Conservation (phyloP, 2,329 filamentous ascomycete genomes). For the Penicillium sp. region DNA sequence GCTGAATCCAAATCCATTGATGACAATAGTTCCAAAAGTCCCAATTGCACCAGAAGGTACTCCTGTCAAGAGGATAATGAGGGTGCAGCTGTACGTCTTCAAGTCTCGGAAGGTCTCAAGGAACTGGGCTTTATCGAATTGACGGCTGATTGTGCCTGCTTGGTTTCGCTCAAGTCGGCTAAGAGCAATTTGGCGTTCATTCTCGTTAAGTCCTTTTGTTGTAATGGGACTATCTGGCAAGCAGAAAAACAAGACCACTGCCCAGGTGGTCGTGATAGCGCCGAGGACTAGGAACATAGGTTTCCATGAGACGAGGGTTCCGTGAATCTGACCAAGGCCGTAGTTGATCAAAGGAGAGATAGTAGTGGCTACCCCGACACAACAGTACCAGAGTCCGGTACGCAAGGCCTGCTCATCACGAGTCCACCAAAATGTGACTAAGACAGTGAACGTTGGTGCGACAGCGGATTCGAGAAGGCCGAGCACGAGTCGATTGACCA, state of each 20-base stretch:
- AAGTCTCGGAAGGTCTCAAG: conserved; percentile 1
- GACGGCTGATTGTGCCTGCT: conserved; percentile 2
- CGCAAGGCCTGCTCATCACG: conserved; percentile 3
- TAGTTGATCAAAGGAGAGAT: conserved; percentile 2
- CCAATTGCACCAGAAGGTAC: conserved; percentile 2
- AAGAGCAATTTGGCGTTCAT: not conserved
- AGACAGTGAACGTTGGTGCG: conserved; percentile 2
- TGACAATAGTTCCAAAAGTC: conserved; percentile 4
- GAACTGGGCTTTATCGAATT: conserved; percentile 3
- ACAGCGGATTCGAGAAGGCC: conserved; percentile 2
- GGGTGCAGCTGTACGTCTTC: conserved; percentile 1
- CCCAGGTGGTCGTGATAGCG: not conserved
- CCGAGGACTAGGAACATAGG: conserved; percentile 4
- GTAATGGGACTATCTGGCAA: not conserved
- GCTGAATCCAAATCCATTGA: conserved; percentile 1
- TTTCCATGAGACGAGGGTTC: not conserved
- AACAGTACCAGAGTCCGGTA: conserved; percentile 5
- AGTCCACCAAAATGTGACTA: conserved; percentile 6
- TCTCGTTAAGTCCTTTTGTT: not conserved
- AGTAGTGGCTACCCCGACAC: conserved; percentile 1
- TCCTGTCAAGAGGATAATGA: conserved; percentile 1
- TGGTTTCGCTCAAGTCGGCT: conserved; percentile 1
- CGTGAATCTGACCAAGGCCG: not conserved
- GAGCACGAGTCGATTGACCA: not conserved
- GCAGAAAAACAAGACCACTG: not conserved